Evolutionary conservation across 1,284 basidiomycete species (phyloP).

Genomic region (Pseudozyma sp.): DNA sequence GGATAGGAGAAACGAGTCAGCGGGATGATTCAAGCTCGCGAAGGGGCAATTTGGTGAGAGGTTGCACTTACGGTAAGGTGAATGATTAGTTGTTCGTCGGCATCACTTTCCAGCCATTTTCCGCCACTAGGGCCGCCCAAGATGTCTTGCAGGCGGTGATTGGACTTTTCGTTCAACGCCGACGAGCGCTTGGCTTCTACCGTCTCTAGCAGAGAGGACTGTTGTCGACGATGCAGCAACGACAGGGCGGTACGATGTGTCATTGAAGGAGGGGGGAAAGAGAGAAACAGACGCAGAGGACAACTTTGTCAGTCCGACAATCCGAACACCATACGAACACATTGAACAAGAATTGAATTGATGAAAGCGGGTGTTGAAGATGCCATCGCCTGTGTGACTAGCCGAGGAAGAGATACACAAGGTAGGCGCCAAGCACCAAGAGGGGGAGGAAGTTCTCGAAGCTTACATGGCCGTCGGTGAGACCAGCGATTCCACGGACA

Average conservation of each 20-base stretch:
- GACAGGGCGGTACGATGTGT: neutral
- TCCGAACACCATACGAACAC: slow-evolving; percentile 2
- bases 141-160: slow-evolving; percentile 74
- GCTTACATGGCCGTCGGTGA: slow-evolving; percentile 53
- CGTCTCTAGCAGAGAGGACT: slow-evolving; percentile 75
- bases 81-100: slow-evolving; percentile 77
- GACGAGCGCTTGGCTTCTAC: slow-evolving; percentile 75
- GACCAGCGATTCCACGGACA: slow-evolving; percentile 27
- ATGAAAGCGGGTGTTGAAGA: slow-evolving; percentile 9
- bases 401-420: slow-evolving; percentile 47
- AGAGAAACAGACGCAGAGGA: slow-evolving; percentile 5
- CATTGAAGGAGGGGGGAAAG: neutral
- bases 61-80: slow-evolving; percentile 23
- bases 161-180: slow-evolving; percentile 80
- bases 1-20: neutral
- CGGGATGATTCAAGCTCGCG: neutral
- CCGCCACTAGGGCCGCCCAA: slow-evolving; percentile 71
- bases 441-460: slow-evolving; percentile 53
- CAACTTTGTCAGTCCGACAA: slow-evolving; percentile 28
- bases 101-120: slow-evolving; percentile 81
- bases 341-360: slow-evolving; percentile 12
- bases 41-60: neutral
- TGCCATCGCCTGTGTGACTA: slow-evolving; percentile 14
- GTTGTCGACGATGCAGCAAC: slow-evolving; percentile 1
- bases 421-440: slow-evolving; percentile 47